Percentiles rank a stretch among this genome's conserved stretches.
These are phyloP conservation scores for Tolypocladium amazonense DNA, from an alignment of 2,329 filamentous ascomycete genomes.

Conservation along the genomic window DNA sequence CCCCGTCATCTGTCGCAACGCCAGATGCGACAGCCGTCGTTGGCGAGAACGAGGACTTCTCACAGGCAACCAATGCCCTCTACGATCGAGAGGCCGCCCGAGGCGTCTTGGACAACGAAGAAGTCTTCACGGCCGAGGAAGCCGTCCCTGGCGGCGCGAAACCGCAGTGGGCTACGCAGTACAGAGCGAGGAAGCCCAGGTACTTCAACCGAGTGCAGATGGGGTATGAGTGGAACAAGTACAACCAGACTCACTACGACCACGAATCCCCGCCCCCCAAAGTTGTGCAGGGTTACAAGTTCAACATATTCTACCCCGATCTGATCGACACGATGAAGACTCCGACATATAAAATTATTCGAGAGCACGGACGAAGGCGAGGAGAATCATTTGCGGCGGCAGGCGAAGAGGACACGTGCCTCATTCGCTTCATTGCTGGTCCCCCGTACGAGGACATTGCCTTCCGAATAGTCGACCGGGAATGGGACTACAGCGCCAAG, in stretches of 20 bases:
- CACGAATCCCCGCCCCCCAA: conserved; percentile 96
- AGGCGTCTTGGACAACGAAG: conserved; percentile 86
- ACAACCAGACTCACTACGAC: conserved; percentile 99
- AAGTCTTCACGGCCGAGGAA: conserved; percentile 90
- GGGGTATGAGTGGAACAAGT: conserved; percentile 99
- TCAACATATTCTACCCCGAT: conserved; percentile 98
- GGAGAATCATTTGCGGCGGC: conserved; percentile 90
- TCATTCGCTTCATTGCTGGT: conserved; percentile 91
- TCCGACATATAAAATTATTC: conserved; percentile 90
- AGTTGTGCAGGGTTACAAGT: conserved; percentile 97
- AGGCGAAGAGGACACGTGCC: conserved; percentile 91
- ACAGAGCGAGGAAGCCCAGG: conserved; percentile 80
- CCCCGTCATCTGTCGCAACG: conserved; percentile 2
- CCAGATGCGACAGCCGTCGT: not conserved
- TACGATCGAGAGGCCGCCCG: conserved; percentile 90
- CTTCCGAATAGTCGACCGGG: conserved; percentile 93
- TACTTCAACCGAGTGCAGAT: conserved; percentile 99
- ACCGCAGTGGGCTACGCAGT: conserved; percentile 73
- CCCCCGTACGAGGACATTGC: conserved; percentile 95
- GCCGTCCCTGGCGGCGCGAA: conserved; percentile 49
- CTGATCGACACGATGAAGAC: conserved; percentile 91
- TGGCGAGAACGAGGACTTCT: conserved; percentile 63
- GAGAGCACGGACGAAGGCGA: conserved; percentile 78
- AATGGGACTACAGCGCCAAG: conserved; percentile 98
- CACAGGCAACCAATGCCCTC: conserved; percentile 74